Evolutionary conservation across 1,284 basidiomycete species (phyloP), one percentile per base, ranked within the genome.

Genomic region (Pholiota adiposa): DNA sequence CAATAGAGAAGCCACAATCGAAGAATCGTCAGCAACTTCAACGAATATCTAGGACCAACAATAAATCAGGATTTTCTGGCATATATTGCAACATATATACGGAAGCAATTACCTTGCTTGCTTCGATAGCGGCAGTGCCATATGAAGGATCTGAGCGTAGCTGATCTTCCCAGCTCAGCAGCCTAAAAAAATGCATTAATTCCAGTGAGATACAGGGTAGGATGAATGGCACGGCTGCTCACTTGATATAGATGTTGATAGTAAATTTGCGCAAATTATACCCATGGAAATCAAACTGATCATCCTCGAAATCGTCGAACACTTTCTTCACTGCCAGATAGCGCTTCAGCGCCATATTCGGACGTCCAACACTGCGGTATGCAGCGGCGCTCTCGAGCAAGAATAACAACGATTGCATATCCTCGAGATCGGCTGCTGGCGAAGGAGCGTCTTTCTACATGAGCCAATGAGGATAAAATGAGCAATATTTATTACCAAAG

Each of bases 211-310:
- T 46, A 53, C 23, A 41, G 38, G n/a, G n/a, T n/a, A 29, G 16
- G 12, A 41, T 4, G 29, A 36, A 8, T 25, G 19, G 48, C 18
- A 18, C 48, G 51, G 60, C 36, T 53, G 69, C 76, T 63, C 67
- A 96, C 94, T 88, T 83, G 54, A 93, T 68, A 73, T 99, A 99
- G 12, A 92, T 84, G 51, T 89, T 89, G 38, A 99, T 77, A 2
- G 93, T 97, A 72, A 91, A 93, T 69, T 94, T 94, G 49, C 97
- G 88, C 69, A 98, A 71, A 67, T 94, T 93, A 76, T 99, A 99
- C 6, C 90, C 89, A 74, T 99, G 97, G 82, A 99, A 99, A 75
- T 99, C 97, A 69, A 94, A 97, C 76, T 99, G 96, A 72, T 99
- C 97, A 66, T 98, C 95, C 69, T 96, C 93, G 65, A 94, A 86